Base-by-base conservation (phyloP, 805 yeast species). In the Hanseniaspora jakobsenii region DNA sequence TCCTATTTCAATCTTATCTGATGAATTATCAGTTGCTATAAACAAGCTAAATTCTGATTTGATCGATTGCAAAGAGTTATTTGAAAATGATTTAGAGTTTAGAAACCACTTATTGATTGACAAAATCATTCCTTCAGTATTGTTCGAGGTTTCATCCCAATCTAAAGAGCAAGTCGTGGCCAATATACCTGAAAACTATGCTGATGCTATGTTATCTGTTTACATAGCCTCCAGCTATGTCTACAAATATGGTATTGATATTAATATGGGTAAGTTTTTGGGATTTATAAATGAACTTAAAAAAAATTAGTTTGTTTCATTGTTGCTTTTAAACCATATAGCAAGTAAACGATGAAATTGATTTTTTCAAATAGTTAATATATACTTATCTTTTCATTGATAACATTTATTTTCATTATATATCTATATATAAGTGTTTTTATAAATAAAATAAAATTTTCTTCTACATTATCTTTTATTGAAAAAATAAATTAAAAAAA, bases 171-270 rank as follows among this genome's bases (percentile, higher is more conserved):
- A 66, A 47, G 77, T 89, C 32, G 66, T 89, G 53, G 55, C 65
- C 36, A 75, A 91, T 55, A 91, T 89, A 30, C 98, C 98, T 16
- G 82, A 72, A 47, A 73, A 93, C 42, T 91, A 89, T 61, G 69
- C 89, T 59, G 78, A 77, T 57, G 94, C 95, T 3, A 74, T 89
- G 53, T 82, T 89, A 57, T 93, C 94, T 36, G 80, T 91, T 28
- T 79, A 76, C 57, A 69, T 86, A 54, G 86, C 94, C 9, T 81
- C 94, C 37, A 71, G 80, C 37, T 86, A 81, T 62, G 93, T 86
- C 44, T 86, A 86, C 63, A 69, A 81, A 22, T 71, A 78, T 56
- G 95, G 95, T 46, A 68, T 77, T 48, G 83, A 75, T 50, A 76
- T 89, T 36, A 83, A 84, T 61, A 93, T 83, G 24, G 84, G 84